Base-by-base conservation (phyloP, 106 monocot genomes). In the Cymbidium sinense region DNA sequence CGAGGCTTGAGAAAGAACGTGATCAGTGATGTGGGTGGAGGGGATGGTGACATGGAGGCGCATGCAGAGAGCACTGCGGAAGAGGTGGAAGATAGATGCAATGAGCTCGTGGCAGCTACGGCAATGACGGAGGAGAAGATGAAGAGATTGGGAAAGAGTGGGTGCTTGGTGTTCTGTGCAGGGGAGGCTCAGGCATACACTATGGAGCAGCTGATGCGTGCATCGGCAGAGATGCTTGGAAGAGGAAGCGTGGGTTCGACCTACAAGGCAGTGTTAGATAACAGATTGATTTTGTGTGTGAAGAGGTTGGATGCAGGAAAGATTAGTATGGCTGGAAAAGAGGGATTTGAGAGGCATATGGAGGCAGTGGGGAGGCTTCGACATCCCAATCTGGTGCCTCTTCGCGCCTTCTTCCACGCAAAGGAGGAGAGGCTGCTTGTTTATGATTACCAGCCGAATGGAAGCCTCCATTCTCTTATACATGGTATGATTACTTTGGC, bases 371-470 rank as follows among this genome's bases (percentile, higher is more conserved):
- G 96, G 34, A 83, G 87, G 73, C 83, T 96, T 18, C 83, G 93
- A 33, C 93, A 96, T 64, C 91, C 91, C 0, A 96, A 96, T 79
- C 37, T 96, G 37, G 96, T 96, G 21, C 84, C 91, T 0, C 82
- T 96, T 17, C 82, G 91, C 28, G 91, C 93, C 0, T 96, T 79
- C 77, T 93, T 93, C 81, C 91, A 91, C 75, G 89, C 96, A 1
- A 91, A 91, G 91, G 91, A 96, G 79, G 96, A 96, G 84, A 79
- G 93, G 76, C 84, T 93, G 51, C 87, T 96, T 5, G 91, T 96
- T 7, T 96, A 91, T 75, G 96, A 96, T 64, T 93, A 91, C 83
- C 86, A 85, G 77, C 87, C 93, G 19, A 96, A 93, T 64, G 96
- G 96, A 25, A 96, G 93, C 75, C 89, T 96, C 47, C 87, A 82